A percentile compares a stretch with the other conserved stretches of the same genome.
Conservation (phyloP, 441 rosid genomes). For the Melastoma candidum region DNA sequence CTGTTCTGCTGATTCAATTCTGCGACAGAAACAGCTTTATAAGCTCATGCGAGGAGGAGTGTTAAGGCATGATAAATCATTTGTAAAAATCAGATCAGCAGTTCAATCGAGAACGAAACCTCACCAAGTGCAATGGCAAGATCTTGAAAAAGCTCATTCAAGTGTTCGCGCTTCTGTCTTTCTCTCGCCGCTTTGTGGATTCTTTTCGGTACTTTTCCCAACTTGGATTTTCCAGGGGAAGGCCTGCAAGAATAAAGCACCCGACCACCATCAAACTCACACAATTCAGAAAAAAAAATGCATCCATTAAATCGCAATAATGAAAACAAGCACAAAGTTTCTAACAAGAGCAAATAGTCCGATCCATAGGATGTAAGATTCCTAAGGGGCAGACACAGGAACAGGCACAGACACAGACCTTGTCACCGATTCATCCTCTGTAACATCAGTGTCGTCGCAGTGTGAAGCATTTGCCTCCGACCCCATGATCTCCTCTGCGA, state of each 20-base stretch:
- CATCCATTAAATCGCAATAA: neutral
- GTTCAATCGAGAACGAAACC: conserved; percentile 1
- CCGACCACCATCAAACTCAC: too few species aligned
- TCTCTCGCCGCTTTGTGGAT: conserved; percentile 83
- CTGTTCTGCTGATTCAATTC: conserved; percentile 54
- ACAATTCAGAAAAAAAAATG: too few species aligned
- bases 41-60: neutral
- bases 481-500: conserved; percentile 26
- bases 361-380: too few species aligned
- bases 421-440: conserved; percentile 19
- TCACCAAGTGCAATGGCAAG: conserved; percentile 74
- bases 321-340: too few species aligned
- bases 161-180: conserved; percentile 88
- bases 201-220: conserved; percentile 62
- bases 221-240: conserved; percentile 28
- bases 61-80: too few species aligned
- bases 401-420: conserved; percentile 23
- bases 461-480: conserved; percentile 33
- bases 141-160: conserved; percentile 78
- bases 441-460: conserved; percentile 30
- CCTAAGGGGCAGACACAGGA: too few species aligned
- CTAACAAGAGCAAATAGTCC: too few species aligned
- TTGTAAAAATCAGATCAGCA: neutral
- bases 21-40: conserved; percentile 20
- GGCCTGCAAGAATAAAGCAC: conserved; percentile 27